These are phyloP conservation scores for Aspergillus ochraceus DNA, from an alignment of 2,329 filamentous ascomycete species.

Conservation along the genomic window DNA sequence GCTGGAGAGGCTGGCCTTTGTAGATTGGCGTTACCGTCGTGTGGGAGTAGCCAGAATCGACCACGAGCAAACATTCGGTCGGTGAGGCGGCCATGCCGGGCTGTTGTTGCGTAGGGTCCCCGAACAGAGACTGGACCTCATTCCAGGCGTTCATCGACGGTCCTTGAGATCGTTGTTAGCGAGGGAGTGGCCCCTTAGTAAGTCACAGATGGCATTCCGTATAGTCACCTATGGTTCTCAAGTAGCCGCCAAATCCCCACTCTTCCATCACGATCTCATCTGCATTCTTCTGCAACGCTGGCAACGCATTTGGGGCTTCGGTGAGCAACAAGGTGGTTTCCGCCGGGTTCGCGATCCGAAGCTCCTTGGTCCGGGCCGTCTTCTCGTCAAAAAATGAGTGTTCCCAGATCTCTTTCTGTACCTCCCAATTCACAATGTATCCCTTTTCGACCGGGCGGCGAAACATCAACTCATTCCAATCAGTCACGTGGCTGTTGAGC, in stretches of 20 bases:
- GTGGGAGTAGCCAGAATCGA: constrained; percentile 91
- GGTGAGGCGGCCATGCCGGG: constrained; percentile 50
- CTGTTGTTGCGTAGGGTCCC: constrained; percentile 52
- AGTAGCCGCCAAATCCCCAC: constrained; percentile 87
- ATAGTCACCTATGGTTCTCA: constrained; percentile 67
- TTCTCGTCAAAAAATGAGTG: constrained; percentile 75
- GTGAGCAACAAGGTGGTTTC: constrained; percentile 83
- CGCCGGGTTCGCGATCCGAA: constrained; percentile 59
- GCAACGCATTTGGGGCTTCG: constrained; percentile 81
- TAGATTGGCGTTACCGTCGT: constrained; percentile 88
- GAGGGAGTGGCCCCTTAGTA: not conserved
- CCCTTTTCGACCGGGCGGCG: constrained; percentile 90
- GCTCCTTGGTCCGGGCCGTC: constrained; percentile 54
- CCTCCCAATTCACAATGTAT: constrained; percentile 95
- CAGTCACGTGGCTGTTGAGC: constrained; percentile 69
- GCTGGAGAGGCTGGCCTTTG: constrained; percentile 75
- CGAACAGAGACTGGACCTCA: constrained; percentile 69
- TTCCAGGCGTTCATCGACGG: constrained; percentile 80
- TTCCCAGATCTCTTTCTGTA: constrained; percentile 94
- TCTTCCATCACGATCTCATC: constrained; percentile 98
- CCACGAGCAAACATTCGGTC: constrained; percentile 78
- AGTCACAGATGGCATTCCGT: not conserved
- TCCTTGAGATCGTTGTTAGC: constrained; percentile 46
- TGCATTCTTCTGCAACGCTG: constrained; percentile 79
- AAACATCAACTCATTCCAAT: constrained; percentile 87